Percentiles rank a stretch among this genome's conserved stretches.
Conservation (phyloP, 805 yeast species). For the Kuraishia cidri region DNA sequence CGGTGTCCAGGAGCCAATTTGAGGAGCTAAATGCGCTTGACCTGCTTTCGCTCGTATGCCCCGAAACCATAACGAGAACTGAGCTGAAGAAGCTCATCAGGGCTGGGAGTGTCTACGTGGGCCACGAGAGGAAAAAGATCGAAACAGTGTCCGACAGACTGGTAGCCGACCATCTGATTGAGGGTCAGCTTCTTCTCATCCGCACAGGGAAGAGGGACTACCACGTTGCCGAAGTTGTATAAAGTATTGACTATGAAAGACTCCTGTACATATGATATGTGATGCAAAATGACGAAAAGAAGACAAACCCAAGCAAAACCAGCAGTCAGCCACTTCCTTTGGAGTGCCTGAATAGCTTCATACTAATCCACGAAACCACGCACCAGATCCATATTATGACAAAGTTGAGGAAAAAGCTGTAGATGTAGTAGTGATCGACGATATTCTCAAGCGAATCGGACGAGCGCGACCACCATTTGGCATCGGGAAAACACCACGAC, state of each 20-base stretch:
- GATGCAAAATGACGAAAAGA: no score
- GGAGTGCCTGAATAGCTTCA: constrained; percentile 74
- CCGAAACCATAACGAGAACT: constrained; percentile 32
- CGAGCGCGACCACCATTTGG: neutral
- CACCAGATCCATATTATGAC: constrained; percentile 59
- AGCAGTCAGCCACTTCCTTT: constrained; percentile 39
- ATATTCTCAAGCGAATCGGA: neutral
- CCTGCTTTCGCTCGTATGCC: constrained; percentile 38
- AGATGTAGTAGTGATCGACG: constrained; percentile 17
- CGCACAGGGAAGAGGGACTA: constrained; percentile 71
- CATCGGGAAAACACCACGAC: constrained; percentile 12
- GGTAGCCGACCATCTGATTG: constrained; percentile 44
- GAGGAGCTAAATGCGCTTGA: constrained; percentile 32
- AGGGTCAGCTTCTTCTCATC: constrained; percentile 49
- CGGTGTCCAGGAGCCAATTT: constrained; percentile 21
- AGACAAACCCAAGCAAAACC: no score
- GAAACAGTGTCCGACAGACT: constrained; percentile 38
- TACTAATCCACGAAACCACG: constrained; percentile 65
- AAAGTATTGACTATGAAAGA: neutral
- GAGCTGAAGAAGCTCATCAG: constrained; percentile 38
- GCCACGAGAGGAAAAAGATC: constrained; percentile 45
- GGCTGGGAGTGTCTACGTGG: constrained; percentile 69
- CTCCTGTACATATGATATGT: no score
- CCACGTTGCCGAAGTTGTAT: constrained; percentile 36
- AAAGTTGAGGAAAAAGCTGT: constrained; percentile 19